Evolutionary conservation across 805 yeast species (phyloP).

Genomic region (Barnettozyma pratensis): DNA sequence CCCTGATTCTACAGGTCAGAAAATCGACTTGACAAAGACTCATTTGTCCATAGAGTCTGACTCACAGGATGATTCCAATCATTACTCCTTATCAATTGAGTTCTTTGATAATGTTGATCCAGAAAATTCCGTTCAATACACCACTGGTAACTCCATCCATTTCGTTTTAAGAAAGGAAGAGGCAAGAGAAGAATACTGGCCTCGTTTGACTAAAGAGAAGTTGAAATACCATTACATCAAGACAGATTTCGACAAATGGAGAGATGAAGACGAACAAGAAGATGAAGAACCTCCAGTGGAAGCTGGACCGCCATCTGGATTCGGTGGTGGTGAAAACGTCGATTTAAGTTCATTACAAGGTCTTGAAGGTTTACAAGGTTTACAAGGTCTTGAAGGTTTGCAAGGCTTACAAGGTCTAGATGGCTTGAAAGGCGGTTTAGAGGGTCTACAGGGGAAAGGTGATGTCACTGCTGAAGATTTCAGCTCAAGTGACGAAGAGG

Average conservation of each 20-base stretch:
- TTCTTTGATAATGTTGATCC: constrained; percentile 73
- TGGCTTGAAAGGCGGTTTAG: constrained; percentile 14
- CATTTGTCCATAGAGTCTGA: constrained; percentile 49
- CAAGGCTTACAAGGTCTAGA: constrained; percentile 16
- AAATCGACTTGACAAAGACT: constrained; percentile 54
- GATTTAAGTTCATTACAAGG: constrained; percentile 17
- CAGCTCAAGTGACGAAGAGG: constrained; percentile 30
- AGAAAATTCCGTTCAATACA: constrained; percentile 50
- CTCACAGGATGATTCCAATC: constrained; percentile 37
- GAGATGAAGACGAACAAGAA: constrained; percentile 93
- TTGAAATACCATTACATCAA: constrained; percentile 72
- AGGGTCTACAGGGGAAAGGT: constrained; percentile 11
- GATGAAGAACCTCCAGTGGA: constrained; percentile 28
- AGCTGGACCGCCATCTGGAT: constrained; percentile 32
- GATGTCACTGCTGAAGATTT: constrained; percentile 23
- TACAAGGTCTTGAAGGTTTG: constrained; percentile 17
- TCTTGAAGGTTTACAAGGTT: constrained; percentile 13
- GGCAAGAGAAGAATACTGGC: constrained; percentile 81
- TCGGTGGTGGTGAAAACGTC: constrained; percentile 34
- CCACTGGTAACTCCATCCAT: constrained; percentile 52
- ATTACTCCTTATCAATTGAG: constrained; percentile 64
- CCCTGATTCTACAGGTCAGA: constrained; percentile 60
- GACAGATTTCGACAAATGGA: constrained; percentile 98
- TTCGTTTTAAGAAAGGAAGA: constrained; percentile 69
- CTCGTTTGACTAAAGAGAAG: constrained; percentile 87